Evolutionary conservation across 179 eudicot species (phyloP).

Genomic region (Heliamphora pulchella): DNA sequence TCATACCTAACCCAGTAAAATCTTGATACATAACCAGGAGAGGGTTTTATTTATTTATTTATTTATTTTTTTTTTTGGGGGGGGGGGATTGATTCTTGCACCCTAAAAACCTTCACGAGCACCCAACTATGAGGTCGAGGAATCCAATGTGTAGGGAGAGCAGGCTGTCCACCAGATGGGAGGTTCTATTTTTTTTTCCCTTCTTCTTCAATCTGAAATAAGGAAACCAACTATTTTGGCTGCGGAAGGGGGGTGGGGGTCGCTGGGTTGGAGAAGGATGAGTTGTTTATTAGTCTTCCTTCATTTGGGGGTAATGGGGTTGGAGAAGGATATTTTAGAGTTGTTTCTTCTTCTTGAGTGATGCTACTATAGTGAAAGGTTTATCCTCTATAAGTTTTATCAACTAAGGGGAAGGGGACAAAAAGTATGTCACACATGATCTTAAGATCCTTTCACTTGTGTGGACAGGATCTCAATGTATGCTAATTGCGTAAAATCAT

Average conservation of each 20-base stretch:
- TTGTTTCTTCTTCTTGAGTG: not conserved
- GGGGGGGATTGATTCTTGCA: not conserved
- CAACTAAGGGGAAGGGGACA: not conserved
- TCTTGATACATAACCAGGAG: not conserved
- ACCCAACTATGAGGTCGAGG: not conserved
- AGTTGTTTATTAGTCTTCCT: too few species aligned
- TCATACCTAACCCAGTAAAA: not conserved
- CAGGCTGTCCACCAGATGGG: not conserved
- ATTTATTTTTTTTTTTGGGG: too few species aligned
- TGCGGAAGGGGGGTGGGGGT: not conserved
- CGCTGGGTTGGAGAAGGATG: not conserved
- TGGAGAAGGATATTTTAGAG: not conserved
- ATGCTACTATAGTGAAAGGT: not conserved
- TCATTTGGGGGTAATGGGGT: too few species aligned
- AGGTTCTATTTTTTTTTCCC: not conserved
- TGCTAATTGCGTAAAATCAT: constrained; percentile 1
- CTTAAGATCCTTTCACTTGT: not conserved
- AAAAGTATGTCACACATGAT: not conserved
- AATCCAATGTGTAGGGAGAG: not conserved
- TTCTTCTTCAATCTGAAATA: not conserved
- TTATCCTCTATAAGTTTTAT: not conserved
- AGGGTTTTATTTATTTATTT: not conserved
- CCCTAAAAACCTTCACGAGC: not conserved
- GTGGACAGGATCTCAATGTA: not conserved
- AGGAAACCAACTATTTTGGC: not conserved